Percentiles rank a stretch among this genome's conserved stretches.
These are phyloP conservation scores for Thuja plicata DNA, from an alignment of 83 land plant species.

Conservation along the genomic window DNA sequence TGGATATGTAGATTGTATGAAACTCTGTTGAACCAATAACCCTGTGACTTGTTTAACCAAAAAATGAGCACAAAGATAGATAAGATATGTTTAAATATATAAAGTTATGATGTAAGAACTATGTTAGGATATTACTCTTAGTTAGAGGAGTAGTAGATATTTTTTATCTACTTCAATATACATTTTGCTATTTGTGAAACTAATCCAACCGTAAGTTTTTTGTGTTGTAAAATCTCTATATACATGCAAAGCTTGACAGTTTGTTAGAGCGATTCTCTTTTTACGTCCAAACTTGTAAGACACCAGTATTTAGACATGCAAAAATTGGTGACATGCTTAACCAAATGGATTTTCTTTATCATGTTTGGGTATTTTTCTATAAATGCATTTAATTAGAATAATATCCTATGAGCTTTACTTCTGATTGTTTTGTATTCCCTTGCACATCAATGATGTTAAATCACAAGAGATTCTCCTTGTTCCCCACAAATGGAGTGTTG, in stretches of 20 bases:
- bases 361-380: not conserved
- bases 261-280: not conserved
- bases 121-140: not conserved
- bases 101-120: not conserved
- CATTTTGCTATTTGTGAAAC: slow-evolving; percentile 11
- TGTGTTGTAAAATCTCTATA: not conserved
- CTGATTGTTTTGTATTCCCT: not conserved
- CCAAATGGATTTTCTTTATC: not conserved
- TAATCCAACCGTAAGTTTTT: slow-evolving; percentile 28
- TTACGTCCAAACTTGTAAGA: not conserved
- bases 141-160: not conserved
- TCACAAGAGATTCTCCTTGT: not conserved
- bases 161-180: no score
- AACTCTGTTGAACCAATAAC: not conserved
- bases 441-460: not conserved
- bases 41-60: not conserved
- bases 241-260: not conserved
- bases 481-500: no score
- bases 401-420: not conserved
- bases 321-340: not conserved
- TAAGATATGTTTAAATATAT: no score
- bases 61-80: not conserved
- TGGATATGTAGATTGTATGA: not conserved
- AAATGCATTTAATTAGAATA: not conserved
- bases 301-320: not conserved